Percentiles rank a stretch among this genome's conserved stretches.
Conservation (phyloP, 2,329 filamentous ascomycete species). For the Fusarium sp. region DNA sequence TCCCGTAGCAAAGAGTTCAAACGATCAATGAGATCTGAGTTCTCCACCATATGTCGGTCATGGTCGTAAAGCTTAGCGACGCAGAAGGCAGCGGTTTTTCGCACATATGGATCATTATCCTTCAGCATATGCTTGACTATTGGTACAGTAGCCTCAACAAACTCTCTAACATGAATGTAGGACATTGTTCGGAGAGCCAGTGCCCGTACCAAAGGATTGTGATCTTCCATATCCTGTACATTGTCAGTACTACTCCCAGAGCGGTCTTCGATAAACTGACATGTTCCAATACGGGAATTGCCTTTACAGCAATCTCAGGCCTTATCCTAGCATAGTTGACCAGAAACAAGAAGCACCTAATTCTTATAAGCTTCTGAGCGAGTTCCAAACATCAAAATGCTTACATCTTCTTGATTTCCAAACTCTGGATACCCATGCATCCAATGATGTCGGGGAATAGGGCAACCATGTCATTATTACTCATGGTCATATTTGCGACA, state of each 20-base stretch:
- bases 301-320: constrained; percentile 92
- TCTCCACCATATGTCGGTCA: constrained; percentile 88
- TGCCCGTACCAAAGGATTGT: constrained; percentile 91
- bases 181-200: constrained; percentile 95
- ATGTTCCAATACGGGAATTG: constrained; percentile 85
- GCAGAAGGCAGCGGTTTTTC: constrained; percentile 95
- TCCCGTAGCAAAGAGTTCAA: constrained; percentile 91
- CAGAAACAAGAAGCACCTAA: constrained; percentile 95
- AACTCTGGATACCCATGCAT: constrained; percentile 93
- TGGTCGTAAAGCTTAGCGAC: constrained; percentile 99
- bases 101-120: constrained; percentile 93
- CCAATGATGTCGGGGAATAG: constrained; percentile 94
- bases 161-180: constrained; percentile 96
- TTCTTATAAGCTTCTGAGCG: constrained; percentile 12
- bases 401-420: constrained; percentile 99
- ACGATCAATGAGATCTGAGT: constrained; percentile 89
- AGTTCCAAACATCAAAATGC: background rate
- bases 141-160: constrained; percentile 89
- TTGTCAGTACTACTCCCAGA: constrained; percentile 27
- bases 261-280: constrained; percentile 58
- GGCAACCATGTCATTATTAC: constrained; percentile 99
- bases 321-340: constrained; percentile 97
- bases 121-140: constrained; percentile 85
- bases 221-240: constrained; percentile 89
- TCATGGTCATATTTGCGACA: constrained; percentile 99